Conservation (phyloP, 352 stramenopile species). For the Phytopythium sindhum region DNA sequence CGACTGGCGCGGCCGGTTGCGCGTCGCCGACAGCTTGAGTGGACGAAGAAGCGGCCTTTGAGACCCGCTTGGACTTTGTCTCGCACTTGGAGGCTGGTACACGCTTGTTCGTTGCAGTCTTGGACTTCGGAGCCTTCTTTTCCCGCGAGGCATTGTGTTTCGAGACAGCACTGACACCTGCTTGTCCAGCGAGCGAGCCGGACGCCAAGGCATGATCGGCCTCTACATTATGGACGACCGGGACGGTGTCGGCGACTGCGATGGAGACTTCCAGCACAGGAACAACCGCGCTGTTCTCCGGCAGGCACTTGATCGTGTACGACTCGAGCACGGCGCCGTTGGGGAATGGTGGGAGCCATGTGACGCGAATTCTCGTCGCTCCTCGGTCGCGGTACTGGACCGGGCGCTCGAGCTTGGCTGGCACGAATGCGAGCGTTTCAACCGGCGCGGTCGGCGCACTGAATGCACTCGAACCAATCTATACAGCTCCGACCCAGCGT, state of each 20-base stretch:
- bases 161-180: not conserved
- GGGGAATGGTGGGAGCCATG: constrained; percentile 41
- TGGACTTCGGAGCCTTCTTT: not conserved
- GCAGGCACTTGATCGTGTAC: constrained; percentile 55
- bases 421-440: constrained; percentile 63
- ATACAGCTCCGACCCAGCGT: not conserved
- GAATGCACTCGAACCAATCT: constrained; percentile 52
- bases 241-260: constrained; percentile 20
- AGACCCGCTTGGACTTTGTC: not conserved
- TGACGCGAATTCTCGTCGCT: constrained; percentile 39
- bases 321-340: constrained; percentile 54
- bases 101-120: not conserved
- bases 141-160: not conserved
- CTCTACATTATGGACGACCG: not conserved
- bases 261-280: constrained; percentile 31
- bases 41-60: not conserved
- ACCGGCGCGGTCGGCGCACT: constrained; percentile 35
- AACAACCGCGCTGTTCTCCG: constrained; percentile 47
- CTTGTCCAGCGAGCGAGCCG: not conserved
- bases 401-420: constrained; percentile 39
- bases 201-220: not conserved
- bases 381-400: constrained; percentile 30
- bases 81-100: not conserved
- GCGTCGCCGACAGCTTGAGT: not conserved
- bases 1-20: not conserved